A percentile compares a stretch with the other conserved stretches of the same genome.
phyloP scores from a whole-genome alignment of 116 monocot species.

The Iris pallida region DNA sequence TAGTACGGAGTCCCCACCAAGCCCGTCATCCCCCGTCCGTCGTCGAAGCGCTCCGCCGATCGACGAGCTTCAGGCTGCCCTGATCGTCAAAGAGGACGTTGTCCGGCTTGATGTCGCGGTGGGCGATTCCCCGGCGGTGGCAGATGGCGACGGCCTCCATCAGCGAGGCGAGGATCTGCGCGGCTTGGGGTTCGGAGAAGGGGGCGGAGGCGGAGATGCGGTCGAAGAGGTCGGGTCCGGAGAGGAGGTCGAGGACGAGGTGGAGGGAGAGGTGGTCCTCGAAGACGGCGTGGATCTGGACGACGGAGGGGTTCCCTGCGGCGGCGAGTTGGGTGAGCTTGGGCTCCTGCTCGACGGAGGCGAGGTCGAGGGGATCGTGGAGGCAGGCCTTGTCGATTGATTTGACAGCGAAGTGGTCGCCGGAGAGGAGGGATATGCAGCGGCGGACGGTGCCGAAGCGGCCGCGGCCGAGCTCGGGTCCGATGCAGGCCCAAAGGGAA shows the following conservation, averaged over 20 bases:
- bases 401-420: constrained; percentile 69
- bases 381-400: constrained; percentile 61
- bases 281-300: constrained; percentile 53
- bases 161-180: constrained; percentile 36
- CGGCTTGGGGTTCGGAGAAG: constrained; percentile 48
- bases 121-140: constrained; percentile 73
- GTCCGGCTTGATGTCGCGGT: constrained; percentile 89
- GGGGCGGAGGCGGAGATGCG: constrained; percentile 43
- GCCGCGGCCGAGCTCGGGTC: constrained; percentile 84
- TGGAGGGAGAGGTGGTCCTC: constrained; percentile 62
- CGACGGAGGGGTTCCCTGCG: constrained; percentile 54
- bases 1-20: constrained; percentile 86
- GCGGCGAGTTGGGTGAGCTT: constrained; percentile 53
- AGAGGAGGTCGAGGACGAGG: constrained; percentile 71
- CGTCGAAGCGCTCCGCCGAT: constrained; percentile 64
- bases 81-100: constrained; percentile 59
- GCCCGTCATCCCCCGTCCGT: constrained; percentile 49
- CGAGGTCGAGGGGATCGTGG: constrained; percentile 49
- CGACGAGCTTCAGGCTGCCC: constrained; percentile 47
- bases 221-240: constrained; percentile 53
- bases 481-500: too few relatives aligned
- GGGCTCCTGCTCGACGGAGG: constrained; percentile 44
- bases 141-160: constrained; percentile 56
- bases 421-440: constrained; percentile 34
- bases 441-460: constrained; percentile 65